Evolutionary conservation across 2,329 filamentous ascomycete species (phyloP).

Genomic region (Pseudogymnoascus sp.): DNA sequence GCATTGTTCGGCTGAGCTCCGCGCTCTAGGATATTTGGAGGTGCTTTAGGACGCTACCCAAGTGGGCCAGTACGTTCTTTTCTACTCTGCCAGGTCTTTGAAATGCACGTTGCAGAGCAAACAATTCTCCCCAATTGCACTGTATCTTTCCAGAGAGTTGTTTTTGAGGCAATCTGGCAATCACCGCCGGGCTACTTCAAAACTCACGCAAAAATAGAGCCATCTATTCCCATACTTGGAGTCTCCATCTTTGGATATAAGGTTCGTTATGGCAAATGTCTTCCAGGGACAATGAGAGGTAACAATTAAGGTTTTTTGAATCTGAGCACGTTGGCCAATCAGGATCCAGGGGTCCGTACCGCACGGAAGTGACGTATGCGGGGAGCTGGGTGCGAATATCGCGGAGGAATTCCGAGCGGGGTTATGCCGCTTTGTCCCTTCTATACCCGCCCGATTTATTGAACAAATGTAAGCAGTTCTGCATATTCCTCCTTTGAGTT

Average conservation of each 20-base stretch:
- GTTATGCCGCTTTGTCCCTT: conserved; percentile 7
- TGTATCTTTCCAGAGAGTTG: neutral
- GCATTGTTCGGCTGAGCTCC: conserved; percentile 33
- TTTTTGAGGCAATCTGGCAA: neutral
- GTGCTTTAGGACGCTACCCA: neutral
- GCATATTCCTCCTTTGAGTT: neutral
- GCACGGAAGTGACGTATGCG: neutral
- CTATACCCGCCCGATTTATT: conserved; percentile 3
- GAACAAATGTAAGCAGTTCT: conserved; percentile 2
- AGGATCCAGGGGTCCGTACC: neutral
- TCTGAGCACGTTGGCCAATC: neutral
- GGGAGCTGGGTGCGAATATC: neutral
- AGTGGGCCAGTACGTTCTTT: neutral
- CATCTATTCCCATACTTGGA: neutral
- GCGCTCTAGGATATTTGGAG: neutral
- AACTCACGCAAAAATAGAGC: neutral
- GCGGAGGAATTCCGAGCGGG: conserved; percentile 7
- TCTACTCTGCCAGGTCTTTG: conserved; percentile 4
- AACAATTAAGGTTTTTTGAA: conserved; percentile 6
- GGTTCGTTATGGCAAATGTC: neutral
- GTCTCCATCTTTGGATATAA: neutral
- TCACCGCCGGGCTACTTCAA: neutral
- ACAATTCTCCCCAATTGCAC: neutral
- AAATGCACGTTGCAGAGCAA: neutral
- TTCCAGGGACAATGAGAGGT: neutral